Evolutionary conservation across 2,329 filamentous ascomycete genomes (phyloP).

Genomic region (Parastagonospora nodorum): DNA sequence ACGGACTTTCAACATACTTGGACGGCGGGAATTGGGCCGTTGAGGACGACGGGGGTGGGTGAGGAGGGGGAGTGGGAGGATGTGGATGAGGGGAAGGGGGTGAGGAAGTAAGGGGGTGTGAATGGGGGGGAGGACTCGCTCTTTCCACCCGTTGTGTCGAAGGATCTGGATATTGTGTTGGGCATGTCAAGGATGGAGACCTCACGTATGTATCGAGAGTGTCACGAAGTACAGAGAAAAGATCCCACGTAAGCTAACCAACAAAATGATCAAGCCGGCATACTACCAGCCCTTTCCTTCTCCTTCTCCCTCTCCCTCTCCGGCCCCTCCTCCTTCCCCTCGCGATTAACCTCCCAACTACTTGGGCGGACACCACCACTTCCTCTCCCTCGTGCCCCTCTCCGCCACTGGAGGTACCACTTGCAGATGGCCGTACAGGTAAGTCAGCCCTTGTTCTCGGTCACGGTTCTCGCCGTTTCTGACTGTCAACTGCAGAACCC

Average conservation of each 20-base stretch:
- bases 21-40: conserved; percentile 1
- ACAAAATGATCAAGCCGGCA: too few relatives aligned
- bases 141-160: not conserved
- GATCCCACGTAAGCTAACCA: too few relatives aligned
- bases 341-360: conserved; percentile 11
- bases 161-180: not conserved
- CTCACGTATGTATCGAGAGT: too few relatives aligned
- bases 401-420: conserved; percentile 63
- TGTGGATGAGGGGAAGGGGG: not conserved
- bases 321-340: not conserved
- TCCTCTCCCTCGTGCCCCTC: conserved; percentile 6
- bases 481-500: conserved; percentile 50
- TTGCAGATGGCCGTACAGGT: conserved; percentile 65
- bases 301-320: not conserved
- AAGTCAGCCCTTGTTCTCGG: conserved; percentile 4
- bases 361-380: conserved; percentile 20
- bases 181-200: not conserved
- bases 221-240: too few relatives aligned
- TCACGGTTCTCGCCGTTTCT: not conserved
- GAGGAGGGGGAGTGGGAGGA: conserved; percentile 7
- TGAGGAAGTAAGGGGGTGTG: not conserved
- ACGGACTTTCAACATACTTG: conserved; percentile 14
- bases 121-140: not conserved
- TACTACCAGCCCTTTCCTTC: not conserved
- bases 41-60: not conserved